Conservation (phyloP, 371 early-diverging fungal species). For the Phascolomyces articulosus region DNA sequence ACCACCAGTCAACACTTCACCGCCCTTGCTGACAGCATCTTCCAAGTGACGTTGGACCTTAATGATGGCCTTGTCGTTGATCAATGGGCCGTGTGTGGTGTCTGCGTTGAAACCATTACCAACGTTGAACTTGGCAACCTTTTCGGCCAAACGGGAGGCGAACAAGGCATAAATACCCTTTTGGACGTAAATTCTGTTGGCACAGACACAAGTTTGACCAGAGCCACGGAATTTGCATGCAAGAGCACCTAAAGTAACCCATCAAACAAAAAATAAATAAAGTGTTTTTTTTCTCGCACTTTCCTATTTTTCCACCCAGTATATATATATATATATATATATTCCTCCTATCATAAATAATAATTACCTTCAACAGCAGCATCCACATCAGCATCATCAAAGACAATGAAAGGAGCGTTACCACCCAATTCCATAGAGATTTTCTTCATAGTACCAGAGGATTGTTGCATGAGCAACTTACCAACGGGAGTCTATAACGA, state of each 20-base stretch:
- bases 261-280: background rate
- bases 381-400: slow-evolving; percentile 79
- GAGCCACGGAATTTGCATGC: slow-evolving; percentile 84
- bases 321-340: too few relatives aligned
- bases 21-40: slow-evolving; percentile 75
- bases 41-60: slow-evolving; percentile 74
- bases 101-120: slow-evolving; percentile 76
- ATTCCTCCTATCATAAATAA: too few relatives aligned
- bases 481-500: slow-evolving; percentile 63
- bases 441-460: slow-evolving; percentile 76
- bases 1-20: slow-evolving; percentile 64
- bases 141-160: slow-evolving; percentile 50
- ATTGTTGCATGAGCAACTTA: slow-evolving; percentile 73
- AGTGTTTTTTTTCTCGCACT: too few relatives aligned
- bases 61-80: slow-evolving; percentile 66
- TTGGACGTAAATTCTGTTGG: slow-evolving; percentile 90
- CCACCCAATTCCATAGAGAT: slow-evolving; percentile 84
- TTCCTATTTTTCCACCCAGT: too few relatives aligned
- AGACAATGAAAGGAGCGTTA: slow-evolving; percentile 91
- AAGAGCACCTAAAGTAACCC: slow-evolving; percentile 41
- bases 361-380: slow-evolving; percentile 59
- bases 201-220: slow-evolving; percentile 88
- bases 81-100: slow-evolving; percentile 81
- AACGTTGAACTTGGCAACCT: slow-evolving; percentile 64
- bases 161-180: slow-evolving; percentile 74